phyloP scores from a whole-genome alignment of 2,329 filamentous ascomycete genomes.

The Exserohilum turcica region DNA sequence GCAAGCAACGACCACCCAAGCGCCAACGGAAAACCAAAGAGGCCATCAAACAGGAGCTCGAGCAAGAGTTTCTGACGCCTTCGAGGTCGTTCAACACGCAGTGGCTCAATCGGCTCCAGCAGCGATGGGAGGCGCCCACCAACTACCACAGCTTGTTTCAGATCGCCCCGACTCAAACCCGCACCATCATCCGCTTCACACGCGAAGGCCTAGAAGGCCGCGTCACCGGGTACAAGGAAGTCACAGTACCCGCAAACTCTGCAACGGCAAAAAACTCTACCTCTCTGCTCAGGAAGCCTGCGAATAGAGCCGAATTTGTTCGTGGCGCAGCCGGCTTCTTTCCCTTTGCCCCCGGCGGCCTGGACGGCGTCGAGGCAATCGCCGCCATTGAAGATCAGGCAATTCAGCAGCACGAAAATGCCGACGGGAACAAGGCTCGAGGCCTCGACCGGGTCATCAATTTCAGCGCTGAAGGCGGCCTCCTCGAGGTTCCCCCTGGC shows the following conservation, averaged over 20 bases:
- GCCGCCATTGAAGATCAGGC: slow-evolving; percentile 82
- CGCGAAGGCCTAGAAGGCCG: slow-evolving; percentile 89
- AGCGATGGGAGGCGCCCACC: slow-evolving; percentile 81
- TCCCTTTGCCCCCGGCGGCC: slow-evolving; percentile 87
- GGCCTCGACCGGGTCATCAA: slow-evolving; percentile 85
- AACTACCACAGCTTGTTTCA: slow-evolving; percentile 85
- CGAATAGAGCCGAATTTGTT: slow-evolving; percentile 85
- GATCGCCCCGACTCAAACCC: slow-evolving; percentile 86
- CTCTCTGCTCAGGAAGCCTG: slow-evolving; percentile 83
- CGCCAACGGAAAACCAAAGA: slow-evolving; percentile 60
- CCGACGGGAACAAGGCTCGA: slow-evolving; percentile 49
- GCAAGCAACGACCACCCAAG: slow-evolving; percentile 59
- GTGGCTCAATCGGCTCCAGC: slow-evolving; percentile 89
- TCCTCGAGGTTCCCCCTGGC: slow-evolving; percentile 83
- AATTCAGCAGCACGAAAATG: slow-evolving; percentile 56
- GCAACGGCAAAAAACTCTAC: slow-evolving; percentile 96
- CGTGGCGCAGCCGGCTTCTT: slow-evolving; percentile 92
- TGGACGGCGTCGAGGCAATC: slow-evolving; percentile 84
- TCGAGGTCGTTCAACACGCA: slow-evolving; percentile 77
- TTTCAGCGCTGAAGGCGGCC: slow-evolving; percentile 74
- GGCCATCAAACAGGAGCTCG: slow-evolving; percentile 72
- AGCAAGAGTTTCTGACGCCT: slow-evolving; percentile 78
- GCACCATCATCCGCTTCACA: slow-evolving; percentile 91
- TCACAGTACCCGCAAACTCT: slow-evolving; percentile 86
- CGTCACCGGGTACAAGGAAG: slow-evolving; percentile 91